Base-by-base conservation (phyloP, 495 filamentous ascomycete species). In the Penicillium waksmanii region DNA sequence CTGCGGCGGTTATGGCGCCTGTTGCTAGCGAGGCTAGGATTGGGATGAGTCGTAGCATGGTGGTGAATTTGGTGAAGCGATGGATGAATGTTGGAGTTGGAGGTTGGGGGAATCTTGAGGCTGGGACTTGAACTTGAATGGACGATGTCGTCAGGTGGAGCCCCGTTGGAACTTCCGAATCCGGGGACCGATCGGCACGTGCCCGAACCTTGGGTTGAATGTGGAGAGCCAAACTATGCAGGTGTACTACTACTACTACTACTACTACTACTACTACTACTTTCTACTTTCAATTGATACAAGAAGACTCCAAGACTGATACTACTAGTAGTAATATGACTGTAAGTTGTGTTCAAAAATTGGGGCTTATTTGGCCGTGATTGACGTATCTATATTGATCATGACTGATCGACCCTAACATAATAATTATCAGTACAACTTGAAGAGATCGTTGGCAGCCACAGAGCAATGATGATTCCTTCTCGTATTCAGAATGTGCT, bases 1-100 rank as follows among this genome's bases (percentile, higher is more conserved):
- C 51, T 42, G 62, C 55, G 27, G 60, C 50, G 17, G 68, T 57
- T 46, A 69, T 23, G 10, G 62, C 59, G 3, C 50, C 48, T 3
- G 66, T 50, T 33, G 57, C 51, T 15, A 73, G 46, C 17, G 58
- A 18, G 12, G 64, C 58, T 38, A 67, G 34, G 12, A 66, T 49
- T 31, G 48, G 50, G 21, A 68, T 40, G 21, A 60, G 34, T 44
- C 51, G 62, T 61, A 62, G 55, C 51, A 51, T 63, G 38, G 11
- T 55, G 9, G 36, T 38, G 44, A 36, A 56, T 50, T n/a, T 17
- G 42, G 34, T 57, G 33, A 40, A 27, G 34, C 33, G n/a, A 42
- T 58, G 54, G 31, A 58, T 51, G 27, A 5, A 31, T 2, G 48
- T 36, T 53, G 49, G 27, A 38, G 21, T 18, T 36, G 40, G 27